Conservation (phyloP, 1,284 basidiomycete genomes). For the Cystobasidium sp. region DNA sequence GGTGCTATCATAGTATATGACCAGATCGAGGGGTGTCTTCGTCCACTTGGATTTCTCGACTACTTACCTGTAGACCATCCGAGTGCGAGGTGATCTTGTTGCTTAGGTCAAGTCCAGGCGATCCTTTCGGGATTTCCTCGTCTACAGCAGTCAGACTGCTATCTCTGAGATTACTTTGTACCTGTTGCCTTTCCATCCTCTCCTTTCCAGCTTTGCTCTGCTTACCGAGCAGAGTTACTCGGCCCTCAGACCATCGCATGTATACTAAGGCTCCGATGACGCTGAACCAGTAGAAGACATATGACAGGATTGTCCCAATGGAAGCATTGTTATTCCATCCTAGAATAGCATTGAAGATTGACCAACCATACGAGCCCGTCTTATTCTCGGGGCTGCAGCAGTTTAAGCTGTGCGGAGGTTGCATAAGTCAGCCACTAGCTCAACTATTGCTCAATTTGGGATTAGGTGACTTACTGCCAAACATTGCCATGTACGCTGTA, state of each 20-base stretch:
- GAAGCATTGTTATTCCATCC: conserved; percentile 58
- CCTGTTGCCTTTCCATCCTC: conserved; percentile 24
- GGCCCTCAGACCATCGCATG: conserved; percentile 69
- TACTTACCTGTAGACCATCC: neutral
- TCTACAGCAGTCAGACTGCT: neutral
- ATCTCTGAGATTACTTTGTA: neutral
- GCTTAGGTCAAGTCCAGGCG: neutral
- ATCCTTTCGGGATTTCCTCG: conserved; percentile 10
- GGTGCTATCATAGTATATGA: too few species aligned
- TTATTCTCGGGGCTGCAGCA: conserved; percentile 76
- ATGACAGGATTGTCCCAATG: conserved; percentile 68
- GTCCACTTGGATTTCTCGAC: conserved; percentile 2
- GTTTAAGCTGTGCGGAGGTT: conserved; percentile 59
- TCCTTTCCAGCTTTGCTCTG: conserved; percentile 46
- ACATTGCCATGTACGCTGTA: conserved; percentile 69
- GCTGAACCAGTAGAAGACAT: conserved; percentile 79
- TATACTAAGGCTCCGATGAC: conserved; percentile 68
- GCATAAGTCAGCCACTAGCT: neutral
- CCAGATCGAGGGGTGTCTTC: too few species aligned
- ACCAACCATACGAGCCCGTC: conserved; percentile 66
- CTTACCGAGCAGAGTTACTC: conserved; percentile 57
- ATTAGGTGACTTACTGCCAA: conserved; percentile 66
- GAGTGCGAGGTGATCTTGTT: conserved; percentile 1
- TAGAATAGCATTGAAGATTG: conserved; percentile 73
- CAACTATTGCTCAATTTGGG: conserved; percentile 10